phyloP scores from a whole-genome alignment of 441 rosid species.

The Croton setiger region DNA sequence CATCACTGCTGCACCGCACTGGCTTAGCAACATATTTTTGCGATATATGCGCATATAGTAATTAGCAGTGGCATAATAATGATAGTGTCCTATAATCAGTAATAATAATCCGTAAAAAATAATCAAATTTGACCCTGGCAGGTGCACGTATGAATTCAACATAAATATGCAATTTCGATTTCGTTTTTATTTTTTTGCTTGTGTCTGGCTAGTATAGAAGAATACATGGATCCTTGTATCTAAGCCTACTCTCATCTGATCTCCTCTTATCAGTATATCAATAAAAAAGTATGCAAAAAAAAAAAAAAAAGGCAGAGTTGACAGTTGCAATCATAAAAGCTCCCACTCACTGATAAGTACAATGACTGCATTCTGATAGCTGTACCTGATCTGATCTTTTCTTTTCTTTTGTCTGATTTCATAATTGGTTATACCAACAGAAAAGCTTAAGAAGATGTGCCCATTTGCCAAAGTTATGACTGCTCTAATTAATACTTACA shows the following conservation, averaged over 20 bases:
- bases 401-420: not conserved
- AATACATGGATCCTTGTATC: too few species aligned
- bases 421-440: not conserved
- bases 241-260: too few species aligned
- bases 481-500: not conserved
- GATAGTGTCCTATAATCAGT: not conserved
- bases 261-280: too few species aligned
- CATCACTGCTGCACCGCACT: not conserved
- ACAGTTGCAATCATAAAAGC: not conserved
- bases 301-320: not conserved
- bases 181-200: too few species aligned
- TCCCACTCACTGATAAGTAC: not conserved
- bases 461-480: too few species aligned
- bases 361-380: not conserved
- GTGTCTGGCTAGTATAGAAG: too few species aligned
- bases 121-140: too few species aligned
- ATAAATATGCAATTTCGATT: too few species aligned
- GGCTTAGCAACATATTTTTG: not conserved
- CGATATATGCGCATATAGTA: not conserved
- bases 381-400: not conserved
- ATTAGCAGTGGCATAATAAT: not conserved
- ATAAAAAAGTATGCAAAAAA: too few species aligned
- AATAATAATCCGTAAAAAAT: not conserved
- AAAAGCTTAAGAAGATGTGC: not conserved
- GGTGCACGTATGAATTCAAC: too few species aligned